A percentile compares a stretch with the other conserved stretches of the same genome.
Conservation (phyloP, 208 protist genomes). For the Leishmania amazonensis region DNA sequence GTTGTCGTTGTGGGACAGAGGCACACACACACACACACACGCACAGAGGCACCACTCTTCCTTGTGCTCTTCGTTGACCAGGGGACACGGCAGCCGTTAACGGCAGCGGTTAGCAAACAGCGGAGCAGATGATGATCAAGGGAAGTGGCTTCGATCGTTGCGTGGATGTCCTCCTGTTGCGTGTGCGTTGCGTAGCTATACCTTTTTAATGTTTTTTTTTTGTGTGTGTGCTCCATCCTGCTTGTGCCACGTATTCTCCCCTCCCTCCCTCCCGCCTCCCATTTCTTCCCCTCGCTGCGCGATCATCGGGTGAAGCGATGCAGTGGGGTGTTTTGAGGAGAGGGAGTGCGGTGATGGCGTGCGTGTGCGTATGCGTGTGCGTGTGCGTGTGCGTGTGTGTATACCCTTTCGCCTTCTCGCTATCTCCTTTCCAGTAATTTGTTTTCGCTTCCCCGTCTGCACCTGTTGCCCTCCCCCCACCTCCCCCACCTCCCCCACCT, state of each 20-base stretch:
- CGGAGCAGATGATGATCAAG: too few species aligned
- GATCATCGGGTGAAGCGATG: too few species aligned
- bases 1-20: not conserved
- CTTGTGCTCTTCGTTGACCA: not conserved
- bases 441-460: not conserved
- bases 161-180: too few species aligned
- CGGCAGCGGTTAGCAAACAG: too few species aligned
- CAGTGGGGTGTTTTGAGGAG: too few species aligned
- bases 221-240: too few species aligned
- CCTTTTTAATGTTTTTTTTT: too few species aligned
- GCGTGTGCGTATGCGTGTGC: conserved; percentile 2
- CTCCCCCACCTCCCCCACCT: not conserved
- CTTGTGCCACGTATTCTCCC: too few species aligned
- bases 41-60: not conserved
- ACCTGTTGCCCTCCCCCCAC: not conserved
- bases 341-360: not conserved
- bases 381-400: not conserved
- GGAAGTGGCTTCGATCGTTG: too few species aligned
- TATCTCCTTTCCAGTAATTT: not conserved
- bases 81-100: not conserved
- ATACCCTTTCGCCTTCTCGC: not conserved
- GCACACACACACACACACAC: not conserved
- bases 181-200: too few species aligned
- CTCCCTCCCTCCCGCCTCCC: too few species aligned
- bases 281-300: conserved; percentile 8